Base-by-base conservation (phyloP, 2,329 filamentous ascomycete genomes). In the Fusarium tuaranense region DNA sequence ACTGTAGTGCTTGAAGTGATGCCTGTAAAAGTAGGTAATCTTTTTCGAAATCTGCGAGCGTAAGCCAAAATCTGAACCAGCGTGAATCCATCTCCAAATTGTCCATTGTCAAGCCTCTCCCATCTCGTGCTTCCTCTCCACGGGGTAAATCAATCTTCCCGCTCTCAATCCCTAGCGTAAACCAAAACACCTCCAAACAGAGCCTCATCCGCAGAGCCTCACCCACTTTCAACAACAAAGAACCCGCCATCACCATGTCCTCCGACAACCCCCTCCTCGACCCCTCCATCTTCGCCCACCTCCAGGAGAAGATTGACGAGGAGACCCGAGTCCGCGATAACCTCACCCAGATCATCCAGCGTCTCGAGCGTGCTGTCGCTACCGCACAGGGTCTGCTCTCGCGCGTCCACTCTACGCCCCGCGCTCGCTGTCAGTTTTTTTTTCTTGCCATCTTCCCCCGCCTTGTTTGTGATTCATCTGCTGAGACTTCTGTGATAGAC, bases 301-400 rank as follows among this genome's bases (percentile, higher is more conserved):
- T 99, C 71, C 96, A 98, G 84, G 87, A 89, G 69, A 95, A 95
- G 83, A 94, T 98, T 78, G 97, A 98, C 78, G 93, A 97, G 83
- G 97, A 98, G 82, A 89, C 91, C 10, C 87, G 89, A 65, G 92
- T 97, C 65, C 92, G 94, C 79, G 96, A 98, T 86, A 91, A 94
- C 79, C 89, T 99, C 67, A 91, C 92, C 74, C 92, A 95, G 67
- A 93, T 97, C 78, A 89, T 97, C 53, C 93, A 97, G 81, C 90
- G 88, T 48, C 90, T 98, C 41, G 94, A 97, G 80, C 93, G 95
- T 80, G 92, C 95, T 89, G 93, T 94, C 74, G 91, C 94, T 78
- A 92, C 91, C 71, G 92, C 93, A 25, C 94, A 96, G 79, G 95
- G 95, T 53, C 89, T 95, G 64, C 90, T 98, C 61, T 97, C 96